Evolutionary conservation across 176 grass and related monocot species (phyloP), one percentile per base, ranked within the genome.

Genomic region (Ananas comosus): DNA sequence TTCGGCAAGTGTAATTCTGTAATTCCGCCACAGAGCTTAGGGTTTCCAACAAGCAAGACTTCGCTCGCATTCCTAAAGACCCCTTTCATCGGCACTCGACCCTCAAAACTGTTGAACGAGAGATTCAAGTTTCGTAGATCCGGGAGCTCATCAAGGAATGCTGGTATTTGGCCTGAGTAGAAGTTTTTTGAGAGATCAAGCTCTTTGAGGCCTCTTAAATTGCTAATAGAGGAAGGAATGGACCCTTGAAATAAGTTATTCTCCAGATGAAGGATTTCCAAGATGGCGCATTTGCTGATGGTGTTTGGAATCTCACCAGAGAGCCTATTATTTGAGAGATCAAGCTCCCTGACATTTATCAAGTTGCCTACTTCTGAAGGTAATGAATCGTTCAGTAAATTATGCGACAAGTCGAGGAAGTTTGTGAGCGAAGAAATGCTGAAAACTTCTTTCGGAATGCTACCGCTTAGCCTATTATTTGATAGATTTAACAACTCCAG

Each of bases 281-380:
- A 70, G 16, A 76, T 13, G 14, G 50, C 64, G 25, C 77, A 88
- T 29, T 33, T 8, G 16, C 69, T 69, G 2, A 88, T 14, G 48
- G 77, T 49, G 28, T 14, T 2, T 9, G 85, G 85, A 57, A 84
- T 84, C 70, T 77, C 68, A 42, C 85, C 85, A 0, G 42, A 64
- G 10, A 76, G 53, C 12, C 49, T 66, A 49, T 76, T 76, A n/a
- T 53, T 11, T 11, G 63, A 67, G 59, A 76, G 49, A n/a, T 76
- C 42, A 12, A 76, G 57, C 17, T 4, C 8, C 25, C 11, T 3
- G 21, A 66, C 12, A 23, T 51, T 76, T 54, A 27, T 67, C 22
- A 68, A 48, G 12, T 24, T 53, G 13, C 73, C 73, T 3, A 76
- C 61, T 76, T 76, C 63, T 7, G 0, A 19, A 9, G 63, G 47